Evolutionary conservation across 1,284 basidiomycete species (phyloP).

Genomic region (Grifola frondosa): DNA sequence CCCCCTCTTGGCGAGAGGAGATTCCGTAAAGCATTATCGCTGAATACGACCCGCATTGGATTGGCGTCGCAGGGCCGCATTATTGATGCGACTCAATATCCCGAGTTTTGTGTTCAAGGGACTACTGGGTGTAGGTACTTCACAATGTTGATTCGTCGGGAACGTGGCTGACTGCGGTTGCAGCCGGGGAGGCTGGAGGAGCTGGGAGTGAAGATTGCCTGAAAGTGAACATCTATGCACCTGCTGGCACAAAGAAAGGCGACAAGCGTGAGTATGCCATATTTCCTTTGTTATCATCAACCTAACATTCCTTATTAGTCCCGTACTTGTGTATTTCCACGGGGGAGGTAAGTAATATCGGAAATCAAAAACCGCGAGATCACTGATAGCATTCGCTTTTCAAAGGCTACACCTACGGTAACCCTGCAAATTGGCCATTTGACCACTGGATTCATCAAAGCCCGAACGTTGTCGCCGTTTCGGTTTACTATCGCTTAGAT

Average conservation of each 20-base stretch:
- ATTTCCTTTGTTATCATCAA: neutral
- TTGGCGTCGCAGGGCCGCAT: constrained; percentile 35
- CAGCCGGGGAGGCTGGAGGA: constrained; percentile 53
- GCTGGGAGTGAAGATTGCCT: constrained; percentile 58
- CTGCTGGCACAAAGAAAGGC: constrained; percentile 29
- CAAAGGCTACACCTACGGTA: constrained; percentile 53
- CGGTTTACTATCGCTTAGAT: constrained; percentile 45
- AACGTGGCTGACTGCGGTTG: neutral
- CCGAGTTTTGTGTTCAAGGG: constrained; percentile 59
- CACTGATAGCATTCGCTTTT: constrained; percentile 5
- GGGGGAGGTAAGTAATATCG: constrained; percentile 47
- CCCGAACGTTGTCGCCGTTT: constrained; percentile 42
- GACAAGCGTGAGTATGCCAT: constrained; percentile 28
- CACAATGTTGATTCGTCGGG: neutral
- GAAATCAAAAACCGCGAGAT: constrained; percentile 1
- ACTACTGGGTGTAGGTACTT: constrained; percentile 42
- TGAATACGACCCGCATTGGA: constrained; percentile 36
- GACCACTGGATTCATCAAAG: constrained; percentile 41
- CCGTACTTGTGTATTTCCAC: constrained; percentile 68
- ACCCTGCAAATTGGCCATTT: constrained; percentile 49
- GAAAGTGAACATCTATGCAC: constrained; percentile 44
- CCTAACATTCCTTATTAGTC: constrained; percentile 37
- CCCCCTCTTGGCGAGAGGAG: constrained; percentile 38
- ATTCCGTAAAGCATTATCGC: constrained; percentile 38
- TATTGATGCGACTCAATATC: constrained; percentile 49